These are phyloP conservation scores for Kingdonia uniflora DNA, from an alignment of 164 flowering plant genomes.

Conservation along the genomic window DNA sequence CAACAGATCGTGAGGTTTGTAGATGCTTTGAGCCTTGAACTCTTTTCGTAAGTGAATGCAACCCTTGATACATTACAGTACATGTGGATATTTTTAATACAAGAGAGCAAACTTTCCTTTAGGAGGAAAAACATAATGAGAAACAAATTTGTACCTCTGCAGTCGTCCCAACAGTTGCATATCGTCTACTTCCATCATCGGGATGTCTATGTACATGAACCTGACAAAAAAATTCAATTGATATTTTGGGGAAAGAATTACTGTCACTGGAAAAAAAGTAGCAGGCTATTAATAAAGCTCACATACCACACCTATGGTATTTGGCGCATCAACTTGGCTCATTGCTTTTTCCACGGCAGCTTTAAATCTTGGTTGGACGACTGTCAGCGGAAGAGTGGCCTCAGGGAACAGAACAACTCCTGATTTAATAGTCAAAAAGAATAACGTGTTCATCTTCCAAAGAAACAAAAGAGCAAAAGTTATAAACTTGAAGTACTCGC, in stretches of 20 bases:
- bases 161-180: slow-evolving; percentile 71
- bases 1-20: no score
- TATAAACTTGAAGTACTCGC: no score
- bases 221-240: slow-evolving; percentile 20
- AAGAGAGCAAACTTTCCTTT: background rate
- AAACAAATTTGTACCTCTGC: slow-evolving; percentile 59
- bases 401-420: slow-evolving; percentile 92
- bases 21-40: no score
- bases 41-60: no score
- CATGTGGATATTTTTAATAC: no score
- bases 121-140: background rate
- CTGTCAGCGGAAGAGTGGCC: slow-evolving; percentile 87
- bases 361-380: slow-evolving; percentile 50
- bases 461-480: no score
- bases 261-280: background rate
- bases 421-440: slow-evolving; percentile 7
- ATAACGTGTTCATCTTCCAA: no score
- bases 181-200: slow-evolving; percentile 22
- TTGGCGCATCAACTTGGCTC: slow-evolving; percentile 53
- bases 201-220: slow-evolving; percentile 38
- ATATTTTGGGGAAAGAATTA: background rate
- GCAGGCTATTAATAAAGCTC: slow-evolving; percentile 3
- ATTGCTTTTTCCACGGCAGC: slow-evolving; percentile 68
- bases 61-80: no score
- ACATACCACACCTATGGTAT: slow-evolving; percentile 92